Percentiles rank a stretch among this genome's conserved stretches.
Evolutionary conservation across 2,329 filamentous ascomycete genomes (phyloP).

Genomic region (Exophiala phaeomuriformis): DNA sequence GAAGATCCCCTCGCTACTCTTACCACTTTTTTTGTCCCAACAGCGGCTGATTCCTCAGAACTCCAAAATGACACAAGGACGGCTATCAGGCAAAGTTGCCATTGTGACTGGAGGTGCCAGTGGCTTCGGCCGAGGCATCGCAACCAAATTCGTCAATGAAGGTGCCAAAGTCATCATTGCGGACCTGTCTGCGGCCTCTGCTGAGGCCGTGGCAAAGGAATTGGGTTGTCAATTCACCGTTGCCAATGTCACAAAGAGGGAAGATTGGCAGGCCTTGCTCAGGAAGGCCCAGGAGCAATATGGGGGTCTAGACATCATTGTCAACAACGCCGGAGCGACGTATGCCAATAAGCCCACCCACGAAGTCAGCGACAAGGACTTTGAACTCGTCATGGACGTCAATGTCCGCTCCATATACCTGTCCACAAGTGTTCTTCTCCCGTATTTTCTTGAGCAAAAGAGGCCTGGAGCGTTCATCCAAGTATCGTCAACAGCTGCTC

Average conservation of each 20-base stretch:
- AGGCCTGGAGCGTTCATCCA: constrained; percentile 18
- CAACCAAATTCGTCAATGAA: constrained; percentile 10
- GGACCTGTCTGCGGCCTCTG: neutral
- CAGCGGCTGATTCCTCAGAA: no score
- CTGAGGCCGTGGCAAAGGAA: no score
- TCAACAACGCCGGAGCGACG: constrained; percentile 21
- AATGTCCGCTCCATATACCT: constrained; percentile 25
- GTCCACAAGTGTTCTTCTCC: constrained; percentile 22
- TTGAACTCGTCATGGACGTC: constrained; percentile 22
- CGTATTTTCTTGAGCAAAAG: constrained; percentile 20
- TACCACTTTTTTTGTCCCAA: no score
- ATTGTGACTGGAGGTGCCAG: constrained; percentile 15
- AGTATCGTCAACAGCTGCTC: constrained; percentile 20
- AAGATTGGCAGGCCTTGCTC: no score
- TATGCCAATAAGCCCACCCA: constrained; percentile 16
- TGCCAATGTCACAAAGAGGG: no score
- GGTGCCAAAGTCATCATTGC: constrained; percentile 17
- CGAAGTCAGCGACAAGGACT: constrained; percentile 19
- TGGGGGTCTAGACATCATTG: constrained; percentile 16
- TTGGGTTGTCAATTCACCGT: no score
- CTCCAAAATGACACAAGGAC: neutral
- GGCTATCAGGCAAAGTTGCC: constrained; percentile 16
- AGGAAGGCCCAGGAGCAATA: neutral
- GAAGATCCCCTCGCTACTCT: no score
- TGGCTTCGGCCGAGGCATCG: constrained; percentile 13